Evolutionary conservation across 495 filamentous ascomycete genomes (phyloP).

Genomic region (Neurospora hispaniola): DNA sequence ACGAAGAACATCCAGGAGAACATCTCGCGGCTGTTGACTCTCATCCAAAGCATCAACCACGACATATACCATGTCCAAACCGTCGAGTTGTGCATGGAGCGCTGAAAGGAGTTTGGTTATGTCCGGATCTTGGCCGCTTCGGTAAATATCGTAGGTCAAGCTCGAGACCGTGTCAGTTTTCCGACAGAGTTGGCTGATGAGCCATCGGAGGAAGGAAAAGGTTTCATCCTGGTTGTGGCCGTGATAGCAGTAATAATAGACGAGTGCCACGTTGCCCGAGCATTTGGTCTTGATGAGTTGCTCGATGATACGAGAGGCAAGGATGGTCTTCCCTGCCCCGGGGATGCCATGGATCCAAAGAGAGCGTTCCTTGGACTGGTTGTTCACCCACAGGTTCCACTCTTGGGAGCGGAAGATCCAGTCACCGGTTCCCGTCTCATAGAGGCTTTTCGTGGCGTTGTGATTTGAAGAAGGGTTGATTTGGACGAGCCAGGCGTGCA

Average conservation of each 20-base stretch:
- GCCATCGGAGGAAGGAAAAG: constrained; percentile 17
- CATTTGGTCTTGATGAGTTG: constrained; percentile 11
- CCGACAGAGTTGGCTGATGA: constrained; percentile 23
- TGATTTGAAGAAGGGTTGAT: constrained; percentile 10
- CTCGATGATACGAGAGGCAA: constrained; percentile 25
- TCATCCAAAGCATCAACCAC: constrained; percentile 28
- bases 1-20: constrained; percentile 11
- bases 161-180: constrained; percentile 10
- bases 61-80: constrained; percentile 15
- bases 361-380: constrained; percentile 7
- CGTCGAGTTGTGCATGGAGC: constrained; percentile 3
- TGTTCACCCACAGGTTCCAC: constrained; percentile 15
- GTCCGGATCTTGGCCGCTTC: neutral
- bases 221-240: constrained; percentile 26
- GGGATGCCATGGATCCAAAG: constrained; percentile 34
- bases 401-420: constrained; percentile 14
- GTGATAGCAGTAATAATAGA: constrained; percentile 32
- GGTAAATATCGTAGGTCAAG: constrained; percentile 4
- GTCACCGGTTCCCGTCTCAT: constrained; percentile 10
- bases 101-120: constrained; percentile 1
- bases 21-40: constrained; percentile 7
- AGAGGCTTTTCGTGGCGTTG: constrained; percentile 3
- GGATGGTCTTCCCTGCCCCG: constrained; percentile 32
- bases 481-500: constrained; percentile 1
- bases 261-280: constrained; percentile 4